Evolutionary conservation across 2,329 filamentous ascomycete species (phyloP), one percentile per base, ranked within the genome.

Genomic region (Peltaster fructicola): DNA sequence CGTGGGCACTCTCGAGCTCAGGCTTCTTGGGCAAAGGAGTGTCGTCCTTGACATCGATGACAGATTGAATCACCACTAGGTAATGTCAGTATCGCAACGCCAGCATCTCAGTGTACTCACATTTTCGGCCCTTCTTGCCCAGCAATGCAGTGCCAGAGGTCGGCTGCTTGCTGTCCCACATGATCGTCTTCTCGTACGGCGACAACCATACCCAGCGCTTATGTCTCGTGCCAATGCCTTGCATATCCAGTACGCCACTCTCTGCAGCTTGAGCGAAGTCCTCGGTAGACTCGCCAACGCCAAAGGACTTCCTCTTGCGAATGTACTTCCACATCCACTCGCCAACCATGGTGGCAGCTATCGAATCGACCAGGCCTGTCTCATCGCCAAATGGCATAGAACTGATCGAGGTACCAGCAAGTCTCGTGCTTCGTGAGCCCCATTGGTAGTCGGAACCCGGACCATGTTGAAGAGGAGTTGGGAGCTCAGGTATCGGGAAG

Each of bases 151-250:
- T 76, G 15, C 84, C 82, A 39, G 73, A 81, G 7, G 73, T 80
- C 9, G 88, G 88, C 53, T 98, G 88, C 60, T 91, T 93, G 61
- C 77, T 91, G 52, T 85, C 93, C 88, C 88, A 98, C 51, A 98
- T 79, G 31, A 98, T 85, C 8, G 85, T 76, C 34, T 84, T 67
- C 53, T 98, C 88, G 45, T 98, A 95, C 3, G 88, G 88, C 10
- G 85, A 88, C 34, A 98, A 66, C 88, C 88, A 98, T 2, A 98
- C 88, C 88, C 88, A 98, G 49, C 88, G 68, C 56, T 84, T 93
- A 50, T 98, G 88, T 15, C 88, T 57, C 4, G 65, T 76, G 36
- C 69, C 69, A 51, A 78, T 72, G 8, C 15, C 20, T 11, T 13
- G 20, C n/a, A 25, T 22, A 43, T 82, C 72, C 34, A 69, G 69